Conservation (phyloP, 805 yeast species). For the Candida berthetii region DNA sequence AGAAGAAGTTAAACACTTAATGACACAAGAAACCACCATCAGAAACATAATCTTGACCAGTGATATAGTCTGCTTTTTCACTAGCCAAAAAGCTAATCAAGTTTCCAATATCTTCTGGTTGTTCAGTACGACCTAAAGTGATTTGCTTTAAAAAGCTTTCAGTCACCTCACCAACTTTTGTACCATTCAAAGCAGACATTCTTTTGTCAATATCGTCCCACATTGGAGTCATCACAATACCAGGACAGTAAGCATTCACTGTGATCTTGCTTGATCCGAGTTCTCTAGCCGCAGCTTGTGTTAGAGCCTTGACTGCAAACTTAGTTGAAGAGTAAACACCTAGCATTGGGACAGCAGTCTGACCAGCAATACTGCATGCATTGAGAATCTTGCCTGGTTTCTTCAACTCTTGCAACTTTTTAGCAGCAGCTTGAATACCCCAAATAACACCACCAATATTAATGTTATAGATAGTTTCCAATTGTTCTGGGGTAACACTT, state of each 20-base stretch:
- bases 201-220: constrained; percentile 23
- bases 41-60: constrained; percentile 27
- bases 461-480: constrained; percentile 16
- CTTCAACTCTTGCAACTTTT: constrained; percentile 18
- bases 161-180: constrained; percentile 20
- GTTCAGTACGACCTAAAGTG: constrained; percentile 28
- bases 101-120: constrained; percentile 29
- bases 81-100: constrained; percentile 27
- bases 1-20: not conserved
- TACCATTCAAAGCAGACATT: constrained; percentile 19
- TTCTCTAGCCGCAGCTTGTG: constrained; percentile 33
- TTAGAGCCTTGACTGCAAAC: constrained; percentile 30
- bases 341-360: constrained; percentile 23
- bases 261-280: constrained; percentile 27
- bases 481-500: constrained; percentile 22
- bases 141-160: constrained; percentile 19
- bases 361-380: constrained; percentile 30
- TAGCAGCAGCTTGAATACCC: constrained; percentile 28
- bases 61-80: constrained; percentile 28
- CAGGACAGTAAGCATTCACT: constrained; percentile 34
- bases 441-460: constrained; percentile 27
- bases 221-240: constrained; percentile 33
- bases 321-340: constrained; percentile 29
- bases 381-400: constrained; percentile 32
- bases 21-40: constrained; percentile 26